Base-by-base conservation (phyloP, 805 yeast genomes). In the Monosporozyma yasuniensis region DNA sequence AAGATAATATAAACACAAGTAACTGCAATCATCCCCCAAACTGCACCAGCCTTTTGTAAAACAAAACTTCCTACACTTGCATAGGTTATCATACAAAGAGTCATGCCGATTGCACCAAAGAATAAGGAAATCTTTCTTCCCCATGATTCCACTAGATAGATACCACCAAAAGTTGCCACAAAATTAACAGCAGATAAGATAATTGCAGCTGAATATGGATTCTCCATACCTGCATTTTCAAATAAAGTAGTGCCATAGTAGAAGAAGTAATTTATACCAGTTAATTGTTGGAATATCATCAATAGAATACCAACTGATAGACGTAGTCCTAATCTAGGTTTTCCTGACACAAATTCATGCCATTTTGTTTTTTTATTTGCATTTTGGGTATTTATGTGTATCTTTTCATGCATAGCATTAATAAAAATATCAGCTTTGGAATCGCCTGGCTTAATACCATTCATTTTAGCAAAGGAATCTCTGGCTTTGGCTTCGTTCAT, bases 231-330 rank as follows among this genome's bases (percentile, higher is more conserved):
- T 50, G 78, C 81, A 50, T 80, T 74, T 55, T 75, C 65, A 69
- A 81, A 81, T 50, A 81, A 69, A n/a, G 80, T 69, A 41, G 84
- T 79, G 50, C 84, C 82, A 57, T 80, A 81, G 63, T 80, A 81
- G 68, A 81, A 80, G 65, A 81, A 80, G 61, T 79, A 81, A 69
- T 81, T 81, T 55, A 75, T 72, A 66, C 86, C 86, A 35, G 82
- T 74, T 52, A 80, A 70, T 61, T 80, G 84, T 65, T 80, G 84
- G 58, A 79, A 67, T 11, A 77, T 68, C 77, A 82, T 85, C 51
- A 83, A 70, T 56, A 75, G 56, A 43, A 79, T 64, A 60, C 89
- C 89, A 56, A 79, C 70, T 38, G 77, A 41, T 37, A 83, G 70
- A 64, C 88, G 71, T 55, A 69, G 64, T 3, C 67, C 63, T 35